Evolutionary conservation across 805 yeast species (phyloP).

Genomic region (Candida nitratophila): DNA sequence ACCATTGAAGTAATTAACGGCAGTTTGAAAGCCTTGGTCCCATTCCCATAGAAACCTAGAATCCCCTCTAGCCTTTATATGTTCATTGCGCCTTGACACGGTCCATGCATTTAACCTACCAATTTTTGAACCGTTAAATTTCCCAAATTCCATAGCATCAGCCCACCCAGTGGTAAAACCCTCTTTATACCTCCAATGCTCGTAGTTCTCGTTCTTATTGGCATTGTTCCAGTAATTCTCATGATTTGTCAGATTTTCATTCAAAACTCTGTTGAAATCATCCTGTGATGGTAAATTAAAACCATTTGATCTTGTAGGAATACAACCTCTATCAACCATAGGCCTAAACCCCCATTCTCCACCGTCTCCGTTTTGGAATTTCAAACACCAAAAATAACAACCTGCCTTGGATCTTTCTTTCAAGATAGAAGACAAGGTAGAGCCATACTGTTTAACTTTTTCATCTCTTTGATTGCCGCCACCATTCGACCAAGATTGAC

Average conservation of each 20-base stretch:
- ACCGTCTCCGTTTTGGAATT: slow-evolving; percentile 82
- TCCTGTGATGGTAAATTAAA: slow-evolving; percentile 31
- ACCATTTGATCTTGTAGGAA: slow-evolving; percentile 28
- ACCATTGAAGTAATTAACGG: slow-evolving; percentile 34
- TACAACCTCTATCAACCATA: slow-evolving; percentile 59
- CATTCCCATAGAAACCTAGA: slow-evolving; percentile 74
- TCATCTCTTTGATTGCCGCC: slow-evolving; percentile 37
- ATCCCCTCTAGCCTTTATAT: slow-evolving; percentile 46
- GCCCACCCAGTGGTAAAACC: slow-evolving; percentile 74
- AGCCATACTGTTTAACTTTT: slow-evolving; percentile 57
- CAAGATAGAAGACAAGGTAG: slow-evolving; percentile 42
- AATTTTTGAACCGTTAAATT: slow-evolving; percentile 58
- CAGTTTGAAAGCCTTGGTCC: slow-evolving; percentile 78
- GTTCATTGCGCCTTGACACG: slow-evolving; percentile 53
- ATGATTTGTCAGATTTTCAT: slow-evolving; percentile 39
- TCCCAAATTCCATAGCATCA: slow-evolving; percentile 64
- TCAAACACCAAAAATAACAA: slow-evolving; percentile 83
- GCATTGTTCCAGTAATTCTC: slow-evolving; percentile 59
- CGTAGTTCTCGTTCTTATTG: slow-evolving; percentile 54
- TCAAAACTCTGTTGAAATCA: slow-evolving; percentile 33
- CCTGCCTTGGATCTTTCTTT: slow-evolving; percentile 57
- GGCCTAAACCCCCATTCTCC: slow-evolving; percentile 95
- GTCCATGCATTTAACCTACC: slow-evolving; percentile 76
- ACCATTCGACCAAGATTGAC: slow-evolving; percentile 57
- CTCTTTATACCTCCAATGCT: slow-evolving; percentile 74